A percentile compares a stretch with the other conserved stretches of the same genome.
phyloP scores from a whole-genome alignment of 1,284 basidiomycete genomes.

The Sanghuangporus sanghuang region DNA sequence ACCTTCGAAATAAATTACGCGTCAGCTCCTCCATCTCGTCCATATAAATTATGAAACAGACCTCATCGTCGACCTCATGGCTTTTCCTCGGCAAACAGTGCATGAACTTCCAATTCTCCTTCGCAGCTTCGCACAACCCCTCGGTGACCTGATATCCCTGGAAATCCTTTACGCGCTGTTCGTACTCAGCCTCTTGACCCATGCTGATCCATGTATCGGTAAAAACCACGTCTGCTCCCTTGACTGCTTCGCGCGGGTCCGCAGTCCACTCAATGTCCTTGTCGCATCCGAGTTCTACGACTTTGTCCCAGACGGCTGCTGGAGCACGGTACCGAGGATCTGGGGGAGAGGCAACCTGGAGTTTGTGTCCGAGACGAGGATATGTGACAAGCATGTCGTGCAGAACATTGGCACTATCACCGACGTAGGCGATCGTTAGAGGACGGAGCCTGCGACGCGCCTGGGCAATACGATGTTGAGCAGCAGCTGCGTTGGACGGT shows the following conservation, averaged over 20 bases:
- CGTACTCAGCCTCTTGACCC: constrained; percentile 96
- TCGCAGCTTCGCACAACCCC: constrained; percentile 68
- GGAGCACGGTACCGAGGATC: constrained; percentile 66
- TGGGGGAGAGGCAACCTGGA: constrained; percentile 80
- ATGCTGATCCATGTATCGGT: constrained; percentile 99
- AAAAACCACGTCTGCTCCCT: constrained; percentile 88
- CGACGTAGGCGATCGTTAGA: constrained; percentile 89
- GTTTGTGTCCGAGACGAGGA: constrained; percentile 84
- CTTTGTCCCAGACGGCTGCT: constrained; percentile 72
- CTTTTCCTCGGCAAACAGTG: constrained; percentile 93
- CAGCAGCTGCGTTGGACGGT: background rate
- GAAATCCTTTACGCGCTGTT: constrained; percentile 85
- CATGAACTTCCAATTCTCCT: constrained; percentile 89
- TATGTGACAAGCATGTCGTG: constrained; percentile 97
- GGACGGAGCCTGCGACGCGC: constrained; percentile 40
- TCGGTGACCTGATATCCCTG: constrained; percentile 94
- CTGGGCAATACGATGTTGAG: constrained; percentile 14
- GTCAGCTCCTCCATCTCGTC: background rate
- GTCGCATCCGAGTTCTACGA: constrained; percentile 65
- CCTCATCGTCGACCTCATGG: constrained; percentile 94
- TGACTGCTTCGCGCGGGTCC: constrained; percentile 83
- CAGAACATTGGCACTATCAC: constrained; percentile 93
- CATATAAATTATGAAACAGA: constrained; percentile 35
- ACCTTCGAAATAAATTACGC: constrained; percentile 37
- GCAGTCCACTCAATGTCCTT: constrained; percentile 70